Evolutionary conservation across 257 asterid species (phyloP).

Genomic region (Nicotiana knightiana): DNA sequence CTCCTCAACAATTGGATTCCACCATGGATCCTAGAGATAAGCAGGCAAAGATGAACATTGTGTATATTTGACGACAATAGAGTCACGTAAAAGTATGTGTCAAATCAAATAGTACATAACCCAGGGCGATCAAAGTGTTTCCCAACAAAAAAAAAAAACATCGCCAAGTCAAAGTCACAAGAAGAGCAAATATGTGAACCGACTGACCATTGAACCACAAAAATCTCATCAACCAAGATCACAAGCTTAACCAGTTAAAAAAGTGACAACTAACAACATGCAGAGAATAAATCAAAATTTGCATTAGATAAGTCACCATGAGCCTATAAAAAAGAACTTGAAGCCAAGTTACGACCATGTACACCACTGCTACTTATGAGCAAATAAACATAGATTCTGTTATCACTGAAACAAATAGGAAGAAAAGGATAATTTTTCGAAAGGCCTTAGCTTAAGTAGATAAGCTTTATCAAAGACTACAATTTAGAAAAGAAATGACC

Average conservation of each 20-base stretch:
- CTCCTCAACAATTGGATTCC: constrained; percentile 99
- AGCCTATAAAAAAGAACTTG: background rate
- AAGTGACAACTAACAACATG: background rate
- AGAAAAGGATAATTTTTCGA: background rate
- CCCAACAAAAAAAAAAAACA: background rate
- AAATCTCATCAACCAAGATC: background rate
- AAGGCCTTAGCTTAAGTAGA: background rate
- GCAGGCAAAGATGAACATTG: background rate
- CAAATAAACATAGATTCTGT: background rate
- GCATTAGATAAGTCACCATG: background rate
- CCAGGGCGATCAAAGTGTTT: background rate
- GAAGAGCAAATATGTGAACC: no score
- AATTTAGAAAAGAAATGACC: background rate
- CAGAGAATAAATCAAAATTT: background rate
- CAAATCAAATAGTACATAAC: background rate
- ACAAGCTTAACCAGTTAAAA: background rate
- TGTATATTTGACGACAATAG: background rate
- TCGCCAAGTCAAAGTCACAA: no score
- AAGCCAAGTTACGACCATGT: background rate
- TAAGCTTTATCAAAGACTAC: background rate
- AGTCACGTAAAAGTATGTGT: background rate
- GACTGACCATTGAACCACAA: background rate
- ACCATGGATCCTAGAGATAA: constrained; percentile 85
- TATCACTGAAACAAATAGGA: background rate
- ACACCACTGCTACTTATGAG: background rate